Evolutionary conservation across 2,329 filamentous ascomycete genomes (phyloP), one percentile per base, ranked within the genome.

Genomic region (Ascochyta rabiei): DNA sequence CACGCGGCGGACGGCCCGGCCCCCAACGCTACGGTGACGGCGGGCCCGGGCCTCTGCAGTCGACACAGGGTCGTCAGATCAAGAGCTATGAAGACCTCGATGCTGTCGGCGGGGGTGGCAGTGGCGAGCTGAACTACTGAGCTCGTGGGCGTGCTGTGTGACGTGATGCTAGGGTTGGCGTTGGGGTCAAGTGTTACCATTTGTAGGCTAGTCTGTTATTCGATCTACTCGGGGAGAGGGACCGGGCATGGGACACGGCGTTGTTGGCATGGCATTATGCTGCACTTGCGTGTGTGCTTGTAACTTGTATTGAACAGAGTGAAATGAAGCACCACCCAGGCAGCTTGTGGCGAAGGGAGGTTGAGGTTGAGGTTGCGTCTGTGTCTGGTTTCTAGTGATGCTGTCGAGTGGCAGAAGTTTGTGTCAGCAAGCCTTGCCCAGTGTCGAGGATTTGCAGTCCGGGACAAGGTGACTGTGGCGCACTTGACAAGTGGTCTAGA

Each of bases 31-130:
- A 91, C 61, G 89, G 88, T 2, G 89, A 90, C 43, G 89, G 89
- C 34, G 89, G 85, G 21, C 86, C 89, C 48, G 93, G 92, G 0
- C 93, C 95, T 18, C 85, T 90, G 18, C 93, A 98, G 76, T 93
- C 95, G 10, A 92, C 96, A 0, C 91, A 96, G 64, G 95, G 95
- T 5, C 86, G 95, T 53, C 96, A 90, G 57, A 79, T 99, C 62
- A 96, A 96, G 83, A 97, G 91, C 75, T 99, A 99, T 72, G 96
- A 99, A 75, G 95, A 99, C 72, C 81, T 99, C 21, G 95, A 99
- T 78, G 93, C 96, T n/a, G 79, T 78, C 46, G 77, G 76, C 34
- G 72, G 71, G 18, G 75, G 75, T 46, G 90, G 88, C 35, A 86
- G 88, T 35, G 89, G 90, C 24, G 93, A 97, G 78, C 80, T 98